Conservation (phyloP, 805 yeast genomes). For the Spathaspora sp. region DNA sequence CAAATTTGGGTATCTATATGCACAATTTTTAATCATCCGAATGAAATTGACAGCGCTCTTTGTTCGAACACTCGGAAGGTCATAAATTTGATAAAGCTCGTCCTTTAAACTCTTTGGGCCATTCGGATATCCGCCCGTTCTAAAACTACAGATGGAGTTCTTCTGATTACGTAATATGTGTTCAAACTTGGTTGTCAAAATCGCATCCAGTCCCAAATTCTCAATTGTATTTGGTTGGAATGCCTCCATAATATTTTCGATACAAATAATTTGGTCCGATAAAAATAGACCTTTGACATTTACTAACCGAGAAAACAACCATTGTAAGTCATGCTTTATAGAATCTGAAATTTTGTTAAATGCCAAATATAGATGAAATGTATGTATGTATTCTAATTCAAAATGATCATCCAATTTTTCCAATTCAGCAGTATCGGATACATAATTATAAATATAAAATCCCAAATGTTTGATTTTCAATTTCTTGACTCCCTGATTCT, state of each 20-base stretch:
- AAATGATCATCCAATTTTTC: neutral
- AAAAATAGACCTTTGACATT: too few relatives aligned
- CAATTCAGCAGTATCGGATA: neutral
- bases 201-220: neutral
- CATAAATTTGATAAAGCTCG: too few relatives aligned
- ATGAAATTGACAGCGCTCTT: too few relatives aligned
- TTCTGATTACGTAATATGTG: neutral
- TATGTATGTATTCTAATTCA: neutral
- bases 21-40: too few relatives aligned
- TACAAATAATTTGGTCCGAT: neutral
- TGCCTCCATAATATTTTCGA: neutral
- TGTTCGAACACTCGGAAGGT: too few relatives aligned
- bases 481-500: neutral
- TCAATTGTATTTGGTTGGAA: neutral
- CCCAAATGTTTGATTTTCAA: neutral
- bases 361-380: neutral
- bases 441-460: too few relatives aligned
- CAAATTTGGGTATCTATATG: too few relatives aligned
- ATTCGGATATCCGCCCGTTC: too few relatives aligned
- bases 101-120: too few relatives aligned
- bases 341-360: neutral
- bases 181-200: neutral
- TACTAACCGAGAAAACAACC: neutral
- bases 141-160: neutral
- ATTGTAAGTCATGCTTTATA: neutral